These are phyloP conservation scores for Limonium bicolor DNA, from an alignment of 148 eudicot species.

Conservation along the genomic window DNA sequence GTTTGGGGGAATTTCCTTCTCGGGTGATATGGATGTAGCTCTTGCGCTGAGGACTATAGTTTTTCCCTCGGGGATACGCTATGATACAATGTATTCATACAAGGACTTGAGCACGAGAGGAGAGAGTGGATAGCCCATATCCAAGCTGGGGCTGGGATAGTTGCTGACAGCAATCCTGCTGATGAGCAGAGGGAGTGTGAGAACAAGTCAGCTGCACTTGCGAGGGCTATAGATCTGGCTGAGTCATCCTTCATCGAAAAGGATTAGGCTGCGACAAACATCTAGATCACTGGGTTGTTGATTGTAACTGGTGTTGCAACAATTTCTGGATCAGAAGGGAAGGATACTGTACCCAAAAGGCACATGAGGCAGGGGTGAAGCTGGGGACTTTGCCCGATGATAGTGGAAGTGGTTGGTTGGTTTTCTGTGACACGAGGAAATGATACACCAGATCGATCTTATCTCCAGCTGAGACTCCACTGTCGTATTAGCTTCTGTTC, in stretches of 20 bases:
- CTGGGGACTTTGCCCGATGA: too few relatives aligned
- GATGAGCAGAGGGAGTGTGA: slow-evolving; percentile 97
- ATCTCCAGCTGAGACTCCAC: too few relatives aligned
- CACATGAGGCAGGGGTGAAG: too few relatives aligned
- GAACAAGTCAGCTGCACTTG: slow-evolving; percentile 90
- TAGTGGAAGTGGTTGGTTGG: too few relatives aligned
- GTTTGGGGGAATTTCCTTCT: slow-evolving; percentile 88
- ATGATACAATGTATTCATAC: slow-evolving; percentile 89
- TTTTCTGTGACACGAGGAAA: too few relatives aligned
- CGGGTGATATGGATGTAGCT: slow-evolving; percentile 98
- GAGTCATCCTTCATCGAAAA: slow-evolving; percentile 75
- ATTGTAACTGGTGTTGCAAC: too few relatives aligned
- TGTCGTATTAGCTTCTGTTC: too few relatives aligned
- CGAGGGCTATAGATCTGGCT: slow-evolving; percentile 92
- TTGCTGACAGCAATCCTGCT: slow-evolving; percentile 82
- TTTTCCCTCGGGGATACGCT: slow-evolving; percentile 57
- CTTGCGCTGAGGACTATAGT: slow-evolving; percentile 91
- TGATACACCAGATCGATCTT: too few relatives aligned
- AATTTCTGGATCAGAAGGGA: too few relatives aligned
- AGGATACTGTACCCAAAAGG: too few relatives aligned
- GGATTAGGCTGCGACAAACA: too few relatives aligned
- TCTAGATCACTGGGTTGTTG: too few relatives aligned
- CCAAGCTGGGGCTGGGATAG: slow-evolving; percentile 96
- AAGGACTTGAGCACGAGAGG: slow-evolving; percentile 30
- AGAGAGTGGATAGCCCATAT: slow-evolving; percentile 94